phyloP scores from a whole-genome alignment of 331 rosid genomes.

The Rosa hybrid region DNA sequence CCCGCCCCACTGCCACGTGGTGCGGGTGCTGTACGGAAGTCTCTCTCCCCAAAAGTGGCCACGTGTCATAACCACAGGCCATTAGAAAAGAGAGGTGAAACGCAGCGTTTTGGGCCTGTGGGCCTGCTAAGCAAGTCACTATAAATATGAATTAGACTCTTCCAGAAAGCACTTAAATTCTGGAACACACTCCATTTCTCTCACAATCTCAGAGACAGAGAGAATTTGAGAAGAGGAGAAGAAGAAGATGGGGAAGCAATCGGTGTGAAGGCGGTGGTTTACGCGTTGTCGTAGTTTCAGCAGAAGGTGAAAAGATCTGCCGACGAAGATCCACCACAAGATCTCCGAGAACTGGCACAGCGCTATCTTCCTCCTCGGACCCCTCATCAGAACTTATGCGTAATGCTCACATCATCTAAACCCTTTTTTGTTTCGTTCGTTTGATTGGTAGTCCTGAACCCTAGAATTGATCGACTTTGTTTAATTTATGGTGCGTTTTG shows the following conservation, averaged over 20 bases:
- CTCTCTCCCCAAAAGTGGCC: no score
- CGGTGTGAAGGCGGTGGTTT: conserved; percentile 81
- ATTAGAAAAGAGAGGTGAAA: background rate
- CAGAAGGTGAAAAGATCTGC: conserved; percentile 86
- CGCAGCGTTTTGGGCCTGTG: background rate
- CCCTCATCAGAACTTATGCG: conserved; percentile 70
- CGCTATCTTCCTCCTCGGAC: conserved; percentile 64
- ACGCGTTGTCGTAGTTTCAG: conserved; percentile 85
- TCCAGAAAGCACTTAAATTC: background rate
- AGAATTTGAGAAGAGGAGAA: background rate
- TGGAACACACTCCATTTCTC: background rate
- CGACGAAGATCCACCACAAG: conserved; percentile 88
- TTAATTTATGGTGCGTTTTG: background rate
- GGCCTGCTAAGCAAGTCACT: background rate
- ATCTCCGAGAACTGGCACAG: conserved; percentile 91
- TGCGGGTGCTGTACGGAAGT: no score
- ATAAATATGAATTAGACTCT: background rate
- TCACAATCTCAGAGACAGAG: background rate
- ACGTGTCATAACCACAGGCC: no score
- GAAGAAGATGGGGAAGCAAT: conserved; percentile 61
- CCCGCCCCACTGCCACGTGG: no score
- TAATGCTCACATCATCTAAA: conserved; percentile 13
- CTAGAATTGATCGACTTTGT: background rate
- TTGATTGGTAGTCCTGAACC: background rate
- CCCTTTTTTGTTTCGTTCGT: background rate